A percentile compares a stretch with the other conserved stretches of the same genome.
phyloP scores from a whole-genome alignment of 371 early-diverging fungal genomes.

The Syncephalastrum contaminatum region DNA sequence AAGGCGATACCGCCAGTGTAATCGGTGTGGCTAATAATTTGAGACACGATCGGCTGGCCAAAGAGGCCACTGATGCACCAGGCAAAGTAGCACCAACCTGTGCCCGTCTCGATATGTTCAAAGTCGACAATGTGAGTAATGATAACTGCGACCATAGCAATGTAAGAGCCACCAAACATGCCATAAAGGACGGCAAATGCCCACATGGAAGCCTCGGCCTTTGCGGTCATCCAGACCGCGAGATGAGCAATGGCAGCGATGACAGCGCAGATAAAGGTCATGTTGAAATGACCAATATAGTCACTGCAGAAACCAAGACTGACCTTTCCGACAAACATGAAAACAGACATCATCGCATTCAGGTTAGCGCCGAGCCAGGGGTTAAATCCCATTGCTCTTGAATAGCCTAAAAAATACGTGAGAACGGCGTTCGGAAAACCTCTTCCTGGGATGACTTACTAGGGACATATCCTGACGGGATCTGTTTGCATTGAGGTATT shows the following conservation, averaged over 20 bases:
- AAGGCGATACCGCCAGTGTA: constrained; percentile 23
- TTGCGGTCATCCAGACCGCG: constrained; percentile 35
- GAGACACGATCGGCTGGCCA: no score
- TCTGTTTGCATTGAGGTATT: neutral
- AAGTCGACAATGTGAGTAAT: neutral
- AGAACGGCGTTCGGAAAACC: neutral
- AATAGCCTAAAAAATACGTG: constrained; percentile 29
- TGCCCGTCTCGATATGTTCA: no score
- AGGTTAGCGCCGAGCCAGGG: constrained; percentile 37
- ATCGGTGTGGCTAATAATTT: constrained; percentile 1
- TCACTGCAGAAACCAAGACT: constrained; percentile 53
- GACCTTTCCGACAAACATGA: constrained; percentile 57
- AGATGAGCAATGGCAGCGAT: constrained; percentile 44
- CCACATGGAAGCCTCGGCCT: constrained; percentile 29
- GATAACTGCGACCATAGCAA: constrained; percentile 18
- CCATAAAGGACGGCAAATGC: constrained; percentile 45
- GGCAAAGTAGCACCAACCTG: no score
- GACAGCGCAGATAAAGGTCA: constrained; percentile 42
- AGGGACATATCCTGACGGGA: constrained; percentile 16
- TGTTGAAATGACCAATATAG: constrained; percentile 40
- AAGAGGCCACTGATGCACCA: no score
- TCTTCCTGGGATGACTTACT: constrained; percentile 13
- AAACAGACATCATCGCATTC: constrained; percentile 48
- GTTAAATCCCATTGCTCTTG: constrained; percentile 28
- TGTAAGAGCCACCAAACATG: constrained; percentile 54